phyloP scores from a whole-genome alignment of 257 asterid species.

The Striga asiatica region DNA sequence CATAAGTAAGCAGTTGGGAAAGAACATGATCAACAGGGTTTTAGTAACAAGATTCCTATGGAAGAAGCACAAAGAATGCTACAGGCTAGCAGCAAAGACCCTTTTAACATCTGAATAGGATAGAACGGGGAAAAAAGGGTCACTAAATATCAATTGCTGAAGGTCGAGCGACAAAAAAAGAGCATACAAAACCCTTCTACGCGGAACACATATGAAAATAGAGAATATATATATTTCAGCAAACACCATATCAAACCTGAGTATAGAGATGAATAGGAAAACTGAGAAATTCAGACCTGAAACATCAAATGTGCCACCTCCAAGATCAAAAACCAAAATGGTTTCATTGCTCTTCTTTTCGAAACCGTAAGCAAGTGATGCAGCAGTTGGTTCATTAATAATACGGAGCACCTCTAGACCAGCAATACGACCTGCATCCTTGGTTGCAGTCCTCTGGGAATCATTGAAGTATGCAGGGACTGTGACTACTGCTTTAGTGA shows the following conservation, averaged over 20 bases:
- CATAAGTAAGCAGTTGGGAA: not conserved
- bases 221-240: no score
- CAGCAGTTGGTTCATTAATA: slow-evolving; percentile 89
- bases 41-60: not conserved
- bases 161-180: no score
- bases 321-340: slow-evolving; percentile 77
- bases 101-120: no score
- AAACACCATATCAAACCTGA: not conserved
- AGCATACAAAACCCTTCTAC: no score
- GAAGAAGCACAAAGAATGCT: not conserved
- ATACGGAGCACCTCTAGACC: slow-evolving; percentile 85
- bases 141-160: no score
- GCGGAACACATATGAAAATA: no score
- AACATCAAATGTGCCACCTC: slow-evolving; percentile 93
- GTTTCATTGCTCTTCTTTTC: slow-evolving; percentile 82
- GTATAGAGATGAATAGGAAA: not conserved
- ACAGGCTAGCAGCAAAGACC: not conserved
- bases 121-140: no score
- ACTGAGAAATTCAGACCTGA: slow-evolving; percentile 37
- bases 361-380: slow-evolving; percentile 86
- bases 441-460: slow-evolving; percentile 89
- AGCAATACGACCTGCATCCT: slow-evolving; percentile 93
- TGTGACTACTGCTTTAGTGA: slow-evolving; percentile 87
- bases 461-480: slow-evolving; percentile 93
- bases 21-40: not conserved